Evolutionary conservation across 106 monocot species (phyloP), one percentile per base, ranked within the genome.

Genomic region (Phalaenopsis equestris): DNA sequence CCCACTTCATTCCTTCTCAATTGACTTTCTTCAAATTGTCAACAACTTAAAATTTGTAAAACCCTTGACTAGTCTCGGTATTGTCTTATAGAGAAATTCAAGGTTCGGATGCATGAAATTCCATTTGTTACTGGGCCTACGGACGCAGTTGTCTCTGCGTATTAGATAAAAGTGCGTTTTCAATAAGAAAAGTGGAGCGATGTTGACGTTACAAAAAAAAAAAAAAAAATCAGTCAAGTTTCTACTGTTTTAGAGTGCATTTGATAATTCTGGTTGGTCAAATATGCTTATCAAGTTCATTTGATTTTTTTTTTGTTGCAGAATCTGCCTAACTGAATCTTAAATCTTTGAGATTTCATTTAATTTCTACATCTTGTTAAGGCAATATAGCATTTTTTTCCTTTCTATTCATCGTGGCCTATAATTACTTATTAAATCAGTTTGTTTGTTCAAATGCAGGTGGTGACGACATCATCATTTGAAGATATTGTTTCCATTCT

Each of bases 401-500:
- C 15, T 70, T 70, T 39, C 36, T 70, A 70, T 70, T 36, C 39
- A 11, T 36, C 38, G 14, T 14, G 14, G n/a, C 38, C 6, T 39
- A 39, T 39, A 5, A 19, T 39, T 70, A 14, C n/a, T 70, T 39
- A 10, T 2, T 12, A 12, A 52, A 52, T 52, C 52, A 72, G 72
- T 72, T 74, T 17, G 5, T 45, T 43, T 74, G 74, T n/a, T 19
- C 15, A 74, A 45, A 43, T 74, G 74, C 43, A 74, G 74, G 18
- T 45, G n/a, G 74, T 74, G 18, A 45, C 19, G 45, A 74, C 74
- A 43, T 43, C 55, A 55, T 57, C 41, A 41, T 42, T 74, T 81
- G 56, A 56, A 73, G 56, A 56, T 11, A 23, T 56, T n/a, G 38
- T 75, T 74, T 43, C 75, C 17, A 30, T 84, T 38, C 84, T 81